Evolutionary conservation across 1,139 yeast species (phyloP).

Genomic region (Trichomonascaceae sp.): DNA sequence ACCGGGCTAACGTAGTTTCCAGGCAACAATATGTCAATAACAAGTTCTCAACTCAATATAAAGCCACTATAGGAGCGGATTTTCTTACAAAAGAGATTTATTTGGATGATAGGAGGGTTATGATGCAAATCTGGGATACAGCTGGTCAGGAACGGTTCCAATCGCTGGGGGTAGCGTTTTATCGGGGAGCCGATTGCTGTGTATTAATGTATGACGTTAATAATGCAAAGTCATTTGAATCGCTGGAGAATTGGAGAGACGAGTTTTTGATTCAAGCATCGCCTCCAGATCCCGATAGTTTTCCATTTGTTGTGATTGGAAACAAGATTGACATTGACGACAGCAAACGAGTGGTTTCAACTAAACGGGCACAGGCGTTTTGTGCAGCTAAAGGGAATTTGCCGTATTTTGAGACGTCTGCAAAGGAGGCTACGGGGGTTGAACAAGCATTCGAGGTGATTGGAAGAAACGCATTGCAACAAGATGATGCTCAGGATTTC

Average conservation of each 20-base stretch:
- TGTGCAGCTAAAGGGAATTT: conserved; percentile 83
- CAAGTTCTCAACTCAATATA: conserved; percentile 91
- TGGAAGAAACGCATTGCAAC: conserved; percentile 91
- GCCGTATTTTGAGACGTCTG: conserved; percentile 92
- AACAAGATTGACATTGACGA: conserved; percentile 95
- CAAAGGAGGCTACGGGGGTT: conserved; percentile 89
- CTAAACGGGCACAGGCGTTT: conserved; percentile 79
- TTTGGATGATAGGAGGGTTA: conserved; percentile 74
- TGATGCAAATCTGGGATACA: conserved; percentile 87
- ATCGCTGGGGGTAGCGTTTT: conserved; percentile 93
- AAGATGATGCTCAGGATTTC: conserved; percentile 78
- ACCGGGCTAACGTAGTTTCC: conserved; percentile 3
- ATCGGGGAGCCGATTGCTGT: conserved; percentile 97
- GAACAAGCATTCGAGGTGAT: conserved; percentile 95
- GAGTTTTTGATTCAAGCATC: conserved; percentile 92
- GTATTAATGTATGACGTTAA: conserved; percentile 93
- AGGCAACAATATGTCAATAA: conserved; percentile 90
- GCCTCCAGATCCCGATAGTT: conserved; percentile 86
- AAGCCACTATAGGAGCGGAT: conserved; percentile 98
- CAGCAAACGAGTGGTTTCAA: conserved; percentile 71
- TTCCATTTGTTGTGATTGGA: conserved; percentile 92
- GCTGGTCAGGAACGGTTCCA: conserved; percentile 90
- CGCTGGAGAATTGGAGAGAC: conserved; percentile 88
- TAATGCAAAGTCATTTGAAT: conserved; percentile 86
- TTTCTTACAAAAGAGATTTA: conserved; percentile 85